phyloP scores from a whole-genome alignment of 2,329 filamentous ascomycete genomes.

The Cladorrhinum sp. region DNA sequence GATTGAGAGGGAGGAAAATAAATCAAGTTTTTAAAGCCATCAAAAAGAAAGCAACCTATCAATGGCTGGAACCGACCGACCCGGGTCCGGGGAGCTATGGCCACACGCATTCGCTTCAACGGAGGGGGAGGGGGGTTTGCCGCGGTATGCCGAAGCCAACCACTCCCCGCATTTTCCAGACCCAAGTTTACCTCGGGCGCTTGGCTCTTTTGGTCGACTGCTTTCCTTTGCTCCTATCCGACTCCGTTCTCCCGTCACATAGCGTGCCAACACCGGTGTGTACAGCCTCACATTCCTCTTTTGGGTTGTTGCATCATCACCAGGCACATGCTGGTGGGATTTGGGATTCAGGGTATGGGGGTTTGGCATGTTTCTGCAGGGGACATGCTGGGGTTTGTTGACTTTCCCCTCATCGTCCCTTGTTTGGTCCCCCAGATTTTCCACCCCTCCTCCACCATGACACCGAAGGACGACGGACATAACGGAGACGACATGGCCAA shows the following conservation, averaged over 20 bases:
- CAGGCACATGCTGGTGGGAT: not conserved
- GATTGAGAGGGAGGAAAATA: not conserved
- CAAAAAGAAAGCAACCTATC: slow-evolving; percentile 2
- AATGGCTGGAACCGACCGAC: not conserved
- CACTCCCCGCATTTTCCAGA: not conserved
- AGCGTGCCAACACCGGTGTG: not conserved
- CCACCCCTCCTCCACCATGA: too few relatives aligned
- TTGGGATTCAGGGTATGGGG: not conserved
- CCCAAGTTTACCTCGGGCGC: not conserved
- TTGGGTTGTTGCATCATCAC: not conserved
- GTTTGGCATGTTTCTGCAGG: not conserved
- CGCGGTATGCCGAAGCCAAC: slow-evolving; percentile 25
- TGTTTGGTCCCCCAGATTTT: not conserved
- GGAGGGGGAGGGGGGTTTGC: slow-evolving; percentile 20
- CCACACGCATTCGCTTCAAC: slow-evolving; percentile 10
- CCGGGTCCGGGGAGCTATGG: slow-evolving; percentile 9
- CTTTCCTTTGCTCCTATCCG: not conserved
- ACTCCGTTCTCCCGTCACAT: not conserved
- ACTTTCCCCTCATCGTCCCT: not conserved
- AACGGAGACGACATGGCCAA: too few relatives aligned
- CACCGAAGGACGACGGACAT: too few relatives aligned
- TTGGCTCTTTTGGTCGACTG: not conserved
- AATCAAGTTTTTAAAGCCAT: slow-evolving; percentile 3
- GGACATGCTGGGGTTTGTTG: not conserved
- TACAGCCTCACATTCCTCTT: not conserved